A percentile compares a stretch with the other conserved stretches of the same genome.
phyloP scores from a whole-genome alignment of 345 rosid species.

The Populus tremula region DNA sequence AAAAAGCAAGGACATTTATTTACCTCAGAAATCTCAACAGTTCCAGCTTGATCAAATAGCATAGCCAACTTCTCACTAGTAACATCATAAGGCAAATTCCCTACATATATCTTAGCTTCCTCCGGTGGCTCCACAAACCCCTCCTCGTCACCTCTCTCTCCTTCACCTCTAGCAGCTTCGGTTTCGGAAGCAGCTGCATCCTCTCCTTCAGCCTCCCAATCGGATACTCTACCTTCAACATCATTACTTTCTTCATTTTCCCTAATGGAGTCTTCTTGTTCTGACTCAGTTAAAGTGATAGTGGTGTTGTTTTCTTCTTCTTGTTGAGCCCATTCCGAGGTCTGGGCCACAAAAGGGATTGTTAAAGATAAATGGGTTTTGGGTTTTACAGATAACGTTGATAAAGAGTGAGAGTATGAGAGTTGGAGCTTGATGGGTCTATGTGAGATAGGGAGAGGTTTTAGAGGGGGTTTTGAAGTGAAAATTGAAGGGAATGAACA shows the following conservation, averaged over 20 bases:
- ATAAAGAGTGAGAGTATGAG: slow-evolving; percentile 20
- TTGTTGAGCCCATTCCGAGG: slow-evolving; percentile 40
- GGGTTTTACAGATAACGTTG: slow-evolving; percentile 33
- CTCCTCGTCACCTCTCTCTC: slow-evolving; percentile 32
- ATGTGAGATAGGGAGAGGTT: slow-evolving; percentile 31
- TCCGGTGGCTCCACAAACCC: slow-evolving; percentile 56
- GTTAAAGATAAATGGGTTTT: slow-evolving; percentile 41
- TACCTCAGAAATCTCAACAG: slow-evolving; percentile 95
- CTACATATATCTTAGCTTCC: slow-evolving; percentile 84
- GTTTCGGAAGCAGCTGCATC: slow-evolving; percentile 15
- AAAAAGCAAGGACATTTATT: slow-evolving; percentile 2
- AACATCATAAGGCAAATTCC: slow-evolving; percentile 74
- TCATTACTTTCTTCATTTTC: slow-evolving; percentile 37
- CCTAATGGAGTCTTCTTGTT: slow-evolving; percentile 19
- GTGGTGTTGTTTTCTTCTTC: slow-evolving; percentile 37
- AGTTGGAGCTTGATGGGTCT: slow-evolving; percentile 22
- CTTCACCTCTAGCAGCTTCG: slow-evolving; percentile 20
- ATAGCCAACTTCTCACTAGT: slow-evolving; percentile 76
- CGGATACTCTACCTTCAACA: slow-evolving; percentile 27
- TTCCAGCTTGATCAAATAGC: slow-evolving; percentile 85
- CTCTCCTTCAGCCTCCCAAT: slow-evolving; percentile 40
- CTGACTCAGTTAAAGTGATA: slow-evolving; percentile 25
- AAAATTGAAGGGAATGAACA: slow-evolving; percentile 40
- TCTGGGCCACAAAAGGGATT: slow-evolving; percentile 50
- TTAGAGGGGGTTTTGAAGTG: slow-evolving; percentile 37